phyloP scores from a whole-genome alignment of 805 yeast genomes.

The Candida multigemmis region DNA sequence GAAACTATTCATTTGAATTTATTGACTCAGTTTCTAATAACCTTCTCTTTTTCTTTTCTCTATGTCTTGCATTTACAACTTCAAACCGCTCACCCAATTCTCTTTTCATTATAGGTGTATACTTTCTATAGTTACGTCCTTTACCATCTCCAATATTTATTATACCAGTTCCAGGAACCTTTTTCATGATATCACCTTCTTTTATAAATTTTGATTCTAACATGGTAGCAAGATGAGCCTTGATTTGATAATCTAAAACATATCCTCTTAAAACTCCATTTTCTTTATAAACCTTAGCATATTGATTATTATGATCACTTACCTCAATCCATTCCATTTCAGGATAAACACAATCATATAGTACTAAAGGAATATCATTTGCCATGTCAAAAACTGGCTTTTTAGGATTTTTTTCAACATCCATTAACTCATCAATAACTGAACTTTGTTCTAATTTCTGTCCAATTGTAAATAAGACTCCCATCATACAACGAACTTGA shows the following conservation, averaged over 20 bases:
- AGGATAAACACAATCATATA: slow-evolving; percentile 77
- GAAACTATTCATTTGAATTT: not conserved
- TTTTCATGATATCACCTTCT: slow-evolving; percentile 8
- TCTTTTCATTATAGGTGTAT: slow-evolving; percentile 51
- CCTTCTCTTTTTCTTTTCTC: slow-evolving; percentile 20
- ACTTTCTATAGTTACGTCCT: slow-evolving; percentile 49
- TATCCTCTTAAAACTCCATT: slow-evolving; percentile 38
- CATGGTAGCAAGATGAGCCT: slow-evolving; percentile 41
- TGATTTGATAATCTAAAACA: slow-evolving; percentile 50
- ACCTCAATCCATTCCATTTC: slow-evolving; percentile 58
- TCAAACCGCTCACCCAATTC: slow-evolving; percentile 58
- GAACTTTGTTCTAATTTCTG: slow-evolving; percentile 60
- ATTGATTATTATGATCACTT: slow-evolving; percentile 14
- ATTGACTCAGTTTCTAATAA: not conserved
- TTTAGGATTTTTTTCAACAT: slow-evolving; percentile 46
- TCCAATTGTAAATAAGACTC: slow-evolving; percentile 71
- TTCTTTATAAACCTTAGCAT: slow-evolving; percentile 30
- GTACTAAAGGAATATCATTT: slow-evolving; percentile 74
- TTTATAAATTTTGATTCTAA: slow-evolving; percentile 29
- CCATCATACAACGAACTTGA: slow-evolving; percentile 95
- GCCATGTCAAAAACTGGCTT: slow-evolving; percentile 87
- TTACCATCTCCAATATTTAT: slow-evolving; percentile 73
- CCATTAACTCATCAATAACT: slow-evolving; percentile 49
- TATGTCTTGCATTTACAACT: slow-evolving; percentile 56
- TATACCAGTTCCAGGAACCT: slow-evolving; percentile 10